phyloP scores from a whole-genome alignment of 169 alveolate species.

The Eimeria falciformis region DNA sequence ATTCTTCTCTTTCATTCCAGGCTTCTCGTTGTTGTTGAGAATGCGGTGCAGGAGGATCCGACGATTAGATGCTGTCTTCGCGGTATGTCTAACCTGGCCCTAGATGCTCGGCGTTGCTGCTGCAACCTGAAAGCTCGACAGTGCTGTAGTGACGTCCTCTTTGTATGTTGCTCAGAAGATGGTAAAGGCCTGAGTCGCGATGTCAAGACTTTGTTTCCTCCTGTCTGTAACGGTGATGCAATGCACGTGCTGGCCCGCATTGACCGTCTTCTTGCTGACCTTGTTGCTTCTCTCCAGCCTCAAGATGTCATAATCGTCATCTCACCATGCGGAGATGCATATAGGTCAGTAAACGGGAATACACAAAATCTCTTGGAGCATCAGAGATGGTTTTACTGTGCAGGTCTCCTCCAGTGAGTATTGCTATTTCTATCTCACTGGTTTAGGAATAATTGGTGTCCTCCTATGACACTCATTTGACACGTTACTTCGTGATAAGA shows the following conservation, averaged over 20 bases:
- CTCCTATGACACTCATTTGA: too few species aligned
- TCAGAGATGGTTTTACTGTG: background rate
- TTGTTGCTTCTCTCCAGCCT: constrained; percentile 19
- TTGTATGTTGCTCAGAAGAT: background rate
- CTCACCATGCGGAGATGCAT: constrained; percentile 74
- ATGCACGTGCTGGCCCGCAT: constrained; percentile 14
- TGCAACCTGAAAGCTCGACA: background rate
- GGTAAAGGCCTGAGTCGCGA: background rate
- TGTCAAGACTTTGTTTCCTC: background rate
- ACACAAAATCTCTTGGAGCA: background rate
- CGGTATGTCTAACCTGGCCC: background rate
- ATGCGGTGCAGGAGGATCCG: constrained; percentile 12
- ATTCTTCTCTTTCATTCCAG: too few species aligned
- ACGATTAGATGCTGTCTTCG: background rate
- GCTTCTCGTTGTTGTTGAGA: too few species aligned
- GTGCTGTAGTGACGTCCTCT: background rate
- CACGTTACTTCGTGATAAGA: too few species aligned
- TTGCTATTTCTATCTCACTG: background rate
- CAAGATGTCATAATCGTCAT: constrained; percentile 68
- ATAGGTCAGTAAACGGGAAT: constrained; percentile 1
- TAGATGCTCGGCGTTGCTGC: background rate
- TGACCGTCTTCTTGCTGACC: constrained; percentile 28
- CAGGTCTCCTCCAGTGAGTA: background rate
- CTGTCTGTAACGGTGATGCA: background rate
- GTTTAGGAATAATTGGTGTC: too few species aligned